A percentile compares a stretch with the other conserved stretches of the same genome.
phyloP scores from a whole-genome alignment of 2,329 filamentous ascomycete genomes.

The Verticillium zaregamsianum region DNA sequence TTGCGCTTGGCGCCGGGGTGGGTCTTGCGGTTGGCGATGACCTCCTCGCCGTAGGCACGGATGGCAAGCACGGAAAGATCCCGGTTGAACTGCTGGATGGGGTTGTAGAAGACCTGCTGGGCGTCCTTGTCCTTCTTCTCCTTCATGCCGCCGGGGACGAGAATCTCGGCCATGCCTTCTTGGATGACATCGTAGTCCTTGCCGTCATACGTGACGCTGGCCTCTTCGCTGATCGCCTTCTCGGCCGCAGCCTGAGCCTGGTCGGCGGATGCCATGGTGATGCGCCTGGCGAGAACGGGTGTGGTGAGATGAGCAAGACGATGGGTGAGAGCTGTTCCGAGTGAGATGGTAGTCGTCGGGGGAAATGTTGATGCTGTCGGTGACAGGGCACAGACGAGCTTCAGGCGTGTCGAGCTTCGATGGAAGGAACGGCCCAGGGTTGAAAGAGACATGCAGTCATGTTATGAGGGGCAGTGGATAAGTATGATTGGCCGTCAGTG shows the following conservation, averaged over 20 bases:
- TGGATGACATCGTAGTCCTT: slow-evolving; percentile 47
- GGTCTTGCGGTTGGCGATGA: slow-evolving; percentile 40
- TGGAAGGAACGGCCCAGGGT: background rate
- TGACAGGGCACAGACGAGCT: background rate
- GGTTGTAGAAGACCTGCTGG: slow-evolving; percentile 94
- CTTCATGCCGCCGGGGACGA: slow-evolving; percentile 42
- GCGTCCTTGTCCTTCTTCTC: slow-evolving; percentile 53
- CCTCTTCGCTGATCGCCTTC: background rate
- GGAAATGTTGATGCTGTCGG: background rate
- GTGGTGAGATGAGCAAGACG: background rate
- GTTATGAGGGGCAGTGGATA: background rate
- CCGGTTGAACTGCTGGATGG: slow-evolving; percentile 97
- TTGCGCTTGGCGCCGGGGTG: slow-evolving; percentile 24
- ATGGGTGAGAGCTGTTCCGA: background rate
- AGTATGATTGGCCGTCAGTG: background rate
- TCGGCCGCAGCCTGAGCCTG: background rate
- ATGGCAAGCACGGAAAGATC: slow-evolving; percentile 92
- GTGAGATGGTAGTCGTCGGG: background rate
- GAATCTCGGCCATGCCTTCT: slow-evolving; percentile 54
- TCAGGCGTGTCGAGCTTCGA: background rate
- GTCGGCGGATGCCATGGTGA: background rate
- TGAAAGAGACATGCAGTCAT: background rate
- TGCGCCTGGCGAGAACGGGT: background rate
- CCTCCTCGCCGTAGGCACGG: slow-evolving; percentile 76
- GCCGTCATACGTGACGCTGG: slow-evolving; percentile 32